These are phyloP conservation scores for Aristolochia californica DNA, from an alignment of 164 flowering plant species.

Conservation along the genomic window DNA sequence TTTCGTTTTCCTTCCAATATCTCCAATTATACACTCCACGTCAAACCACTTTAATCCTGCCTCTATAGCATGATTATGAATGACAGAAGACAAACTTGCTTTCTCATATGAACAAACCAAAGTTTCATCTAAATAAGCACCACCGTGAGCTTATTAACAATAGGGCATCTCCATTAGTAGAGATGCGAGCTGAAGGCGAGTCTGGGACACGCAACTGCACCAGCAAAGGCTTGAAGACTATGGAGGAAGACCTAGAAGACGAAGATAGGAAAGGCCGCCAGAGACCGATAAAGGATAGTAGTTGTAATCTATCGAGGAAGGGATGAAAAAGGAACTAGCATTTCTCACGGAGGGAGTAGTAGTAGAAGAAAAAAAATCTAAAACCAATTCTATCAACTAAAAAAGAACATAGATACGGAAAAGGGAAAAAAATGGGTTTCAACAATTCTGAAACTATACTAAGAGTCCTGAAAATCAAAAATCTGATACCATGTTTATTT, in stretches of 20 bases:
- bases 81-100: constrained; percentile 51
- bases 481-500: too few relatives aligned
- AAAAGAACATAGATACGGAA: too few relatives aligned
- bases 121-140: constrained; percentile 95
- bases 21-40: constrained; percentile 74
- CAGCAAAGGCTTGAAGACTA: constrained; percentile 44
- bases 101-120: constrained; percentile 91
- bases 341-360: too few relatives aligned
- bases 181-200: background rate
- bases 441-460: too few relatives aligned
- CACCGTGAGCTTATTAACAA: constrained; percentile 38
- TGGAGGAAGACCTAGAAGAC: constrained; percentile 16
- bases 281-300: constrained; percentile 32
- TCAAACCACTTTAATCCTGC: constrained; percentile 94
- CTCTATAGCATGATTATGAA: constrained; percentile 70
- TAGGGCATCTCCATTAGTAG: constrained; percentile 9
- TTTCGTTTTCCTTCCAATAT: constrained; percentile 91
- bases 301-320: too few relatives aligned
- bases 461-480: too few relatives aligned
- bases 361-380: too few relatives aligned
- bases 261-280: constrained; percentile 15
- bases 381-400: too few relatives aligned
- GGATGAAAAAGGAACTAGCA: too few relatives aligned
- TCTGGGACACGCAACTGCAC: constrained; percentile 29
- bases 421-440: too few relatives aligned